phyloP scores from a whole-genome alignment of 1,139 yeast genomes.

The Diutina scorzettiae region DNA sequence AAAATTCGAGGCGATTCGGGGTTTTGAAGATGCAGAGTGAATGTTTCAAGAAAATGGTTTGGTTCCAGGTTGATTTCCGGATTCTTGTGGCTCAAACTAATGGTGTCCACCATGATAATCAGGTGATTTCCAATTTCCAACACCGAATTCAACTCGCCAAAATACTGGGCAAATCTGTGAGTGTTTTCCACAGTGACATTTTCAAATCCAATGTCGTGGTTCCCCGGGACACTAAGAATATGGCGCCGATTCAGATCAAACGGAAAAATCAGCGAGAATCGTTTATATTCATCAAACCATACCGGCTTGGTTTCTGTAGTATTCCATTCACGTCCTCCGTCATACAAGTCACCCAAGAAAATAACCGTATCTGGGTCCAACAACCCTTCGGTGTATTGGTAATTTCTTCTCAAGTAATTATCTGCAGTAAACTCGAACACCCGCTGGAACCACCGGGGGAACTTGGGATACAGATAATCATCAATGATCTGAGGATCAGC shows the following conservation, averaged over 20 bases:
- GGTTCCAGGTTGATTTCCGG: constrained; percentile 16
- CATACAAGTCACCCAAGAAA: constrained; percentile 85
- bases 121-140: constrained; percentile 64
- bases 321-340: constrained; percentile 89
- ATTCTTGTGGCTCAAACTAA: constrained; percentile 48
- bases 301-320: constrained; percentile 20
- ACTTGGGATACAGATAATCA: constrained; percentile 53
- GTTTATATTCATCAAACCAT: constrained; percentile 62
- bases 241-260: constrained; percentile 35
- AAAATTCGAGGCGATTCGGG: constrained; percentile 50
- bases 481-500: constrained; percentile 96
- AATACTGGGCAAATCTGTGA: constrained; percentile 54
- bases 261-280: constrained; percentile 59
- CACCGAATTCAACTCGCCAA: constrained; percentile 56
- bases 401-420: constrained; percentile 68
- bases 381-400: constrained; percentile 43
- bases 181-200: constrained; percentile 40
- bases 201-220: constrained; percentile 93
- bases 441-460: constrained; percentile 34
- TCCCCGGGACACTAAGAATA: constrained; percentile 68
- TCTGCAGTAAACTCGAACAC: constrained; percentile 47
- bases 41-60: constrained; percentile 15
- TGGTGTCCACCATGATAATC: constrained; percentile 66
- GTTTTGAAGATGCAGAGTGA: constrained; percentile 11
- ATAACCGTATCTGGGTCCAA: constrained; percentile 68